Evolutionary conservation across 2,329 filamentous ascomycete species (phyloP).

Genomic region (Gaeumannomyces sp.): DNA sequence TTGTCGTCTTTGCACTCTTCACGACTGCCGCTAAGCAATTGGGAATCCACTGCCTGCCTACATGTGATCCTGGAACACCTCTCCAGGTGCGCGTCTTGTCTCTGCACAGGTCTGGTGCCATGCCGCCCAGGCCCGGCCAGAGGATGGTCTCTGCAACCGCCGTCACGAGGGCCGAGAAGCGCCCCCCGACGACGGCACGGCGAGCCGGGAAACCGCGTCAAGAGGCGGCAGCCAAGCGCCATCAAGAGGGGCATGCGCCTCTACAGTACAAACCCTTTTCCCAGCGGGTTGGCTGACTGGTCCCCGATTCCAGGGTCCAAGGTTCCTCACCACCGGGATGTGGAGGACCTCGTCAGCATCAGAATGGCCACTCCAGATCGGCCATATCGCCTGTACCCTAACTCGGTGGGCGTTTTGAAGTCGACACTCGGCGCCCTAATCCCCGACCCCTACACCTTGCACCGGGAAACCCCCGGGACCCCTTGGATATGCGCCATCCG

Average conservation of each 20-base stretch:
- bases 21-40: no score
- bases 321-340: neutral
- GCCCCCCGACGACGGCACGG: neutral
- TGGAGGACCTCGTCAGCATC: neutral
- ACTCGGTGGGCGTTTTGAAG: neutral
- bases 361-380: neutral
- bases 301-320: no score
- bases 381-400: constrained; percentile 2
- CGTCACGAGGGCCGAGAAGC: neutral
- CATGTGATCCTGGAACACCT: no score
- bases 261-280: no score
- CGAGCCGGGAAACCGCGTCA: neutral
- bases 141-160: neutral
- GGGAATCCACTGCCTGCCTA: no score
- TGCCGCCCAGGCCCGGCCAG: no score
- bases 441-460: constrained; percentile 12
- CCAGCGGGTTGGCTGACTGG: no score
- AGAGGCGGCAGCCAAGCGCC: no score
- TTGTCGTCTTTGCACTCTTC: no score
- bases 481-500: constrained; percentile 15
- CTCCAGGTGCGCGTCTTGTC: no score
- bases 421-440: constrained; percentile 8
- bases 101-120: no score
- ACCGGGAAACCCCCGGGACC: neutral
- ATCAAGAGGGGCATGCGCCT: no score